Percentiles rank a stretch among this genome's conserved stretches.
Conservation (phyloP, 163 green algal species). For the Picocystis sp. region DNA sequence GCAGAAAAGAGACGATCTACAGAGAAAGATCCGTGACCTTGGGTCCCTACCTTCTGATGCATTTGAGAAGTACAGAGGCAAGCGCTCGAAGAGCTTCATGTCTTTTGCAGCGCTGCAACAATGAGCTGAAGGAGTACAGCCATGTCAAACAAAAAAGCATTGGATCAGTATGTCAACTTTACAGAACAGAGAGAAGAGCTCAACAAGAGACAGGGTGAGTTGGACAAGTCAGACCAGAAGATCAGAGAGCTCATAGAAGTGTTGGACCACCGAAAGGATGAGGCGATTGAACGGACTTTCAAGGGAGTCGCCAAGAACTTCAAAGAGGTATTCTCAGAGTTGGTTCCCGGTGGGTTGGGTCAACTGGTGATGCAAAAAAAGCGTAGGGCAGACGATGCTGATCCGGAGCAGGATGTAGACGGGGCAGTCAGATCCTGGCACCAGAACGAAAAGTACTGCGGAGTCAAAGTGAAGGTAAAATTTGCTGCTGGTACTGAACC, state of each 20-base stretch:
- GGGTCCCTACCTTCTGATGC: slow-evolving; percentile 76
- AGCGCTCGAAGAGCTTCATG: slow-evolving; percentile 35
- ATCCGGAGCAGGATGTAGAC: slow-evolving; percentile 22
- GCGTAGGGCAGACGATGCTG: slow-evolving; percentile 9
- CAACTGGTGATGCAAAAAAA: slow-evolving; percentile 81
- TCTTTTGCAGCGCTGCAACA: slow-evolving; percentile 35
- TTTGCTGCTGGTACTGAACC: slow-evolving; percentile 52
- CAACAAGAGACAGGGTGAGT: slow-evolving; percentile 33
- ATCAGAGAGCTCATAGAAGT: slow-evolving; percentile 73
- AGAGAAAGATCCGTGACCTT: slow-evolving; percentile 69
- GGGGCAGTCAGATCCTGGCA: slow-evolving; percentile 7
- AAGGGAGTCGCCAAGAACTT: slow-evolving; percentile 89
- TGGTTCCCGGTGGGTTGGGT: slow-evolving; percentile 44
- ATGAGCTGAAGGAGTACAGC: slow-evolving; percentile 43
- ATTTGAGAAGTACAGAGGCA: slow-evolving; percentile 59
- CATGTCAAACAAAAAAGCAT: slow-evolving; percentile 89
- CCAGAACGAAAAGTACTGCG: slow-evolving; percentile 60
- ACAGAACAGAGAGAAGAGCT: slow-evolving; percentile 71
- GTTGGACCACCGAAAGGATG: slow-evolving; percentile 92
- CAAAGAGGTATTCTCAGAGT: slow-evolving; percentile 74
- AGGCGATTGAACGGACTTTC: slow-evolving; percentile 94
- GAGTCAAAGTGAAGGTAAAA: slow-evolving; percentile 66
- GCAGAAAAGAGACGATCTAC: slow-evolving; percentile 46
- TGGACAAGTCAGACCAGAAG: slow-evolving; percentile 45
- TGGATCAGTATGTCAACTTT: slow-evolving; percentile 90